These are phyloP conservation scores for Chytriomyces sp. DNA, from an alignment of 192 early-diverging fungal species.

Conservation along the genomic window DNA sequence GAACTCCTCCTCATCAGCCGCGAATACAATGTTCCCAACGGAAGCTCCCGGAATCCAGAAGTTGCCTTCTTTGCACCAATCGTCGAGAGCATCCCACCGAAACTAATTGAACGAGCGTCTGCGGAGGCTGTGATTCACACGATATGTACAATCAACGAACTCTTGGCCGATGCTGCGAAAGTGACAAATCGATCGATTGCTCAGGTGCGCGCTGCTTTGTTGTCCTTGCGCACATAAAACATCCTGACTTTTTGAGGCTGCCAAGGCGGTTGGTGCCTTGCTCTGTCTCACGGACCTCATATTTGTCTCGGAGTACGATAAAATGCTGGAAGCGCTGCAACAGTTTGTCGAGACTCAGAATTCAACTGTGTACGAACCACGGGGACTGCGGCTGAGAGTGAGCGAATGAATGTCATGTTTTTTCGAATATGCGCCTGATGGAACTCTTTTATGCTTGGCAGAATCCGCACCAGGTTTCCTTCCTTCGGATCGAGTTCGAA, in stretches of 20 bases:
- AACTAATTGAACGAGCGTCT: neutral
- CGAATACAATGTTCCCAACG: neutral
- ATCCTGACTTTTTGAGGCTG: too few species aligned
- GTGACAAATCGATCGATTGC: neutral
- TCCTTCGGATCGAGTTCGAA: neutral
- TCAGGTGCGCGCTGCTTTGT: too few species aligned
- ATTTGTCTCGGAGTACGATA: too few species aligned
- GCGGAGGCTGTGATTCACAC: neutral
- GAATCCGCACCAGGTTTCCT: slow-evolving; percentile 6
- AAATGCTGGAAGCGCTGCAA: neutral
- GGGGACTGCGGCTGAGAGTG: neutral
- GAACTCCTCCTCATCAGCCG: neutral
- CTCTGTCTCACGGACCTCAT: too few species aligned
- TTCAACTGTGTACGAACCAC: neutral
- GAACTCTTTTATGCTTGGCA: neutral
- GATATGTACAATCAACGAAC: neutral
- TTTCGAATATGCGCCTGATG: neutral
- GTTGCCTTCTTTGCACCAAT: neutral
- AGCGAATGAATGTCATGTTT: neutral
- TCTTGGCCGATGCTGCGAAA: neutral
- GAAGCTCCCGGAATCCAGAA: neutral
- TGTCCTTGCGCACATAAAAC: too few species aligned
- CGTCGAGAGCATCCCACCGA: neutral
- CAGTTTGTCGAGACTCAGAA: neutral
- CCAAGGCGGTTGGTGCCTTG: too few species aligned